Evolutionary conservation across 768 basidiomycete genomes (phyloP), one percentile per base, ranked within the genome.

Genomic region (Rhodotorula graminis): DNA sequence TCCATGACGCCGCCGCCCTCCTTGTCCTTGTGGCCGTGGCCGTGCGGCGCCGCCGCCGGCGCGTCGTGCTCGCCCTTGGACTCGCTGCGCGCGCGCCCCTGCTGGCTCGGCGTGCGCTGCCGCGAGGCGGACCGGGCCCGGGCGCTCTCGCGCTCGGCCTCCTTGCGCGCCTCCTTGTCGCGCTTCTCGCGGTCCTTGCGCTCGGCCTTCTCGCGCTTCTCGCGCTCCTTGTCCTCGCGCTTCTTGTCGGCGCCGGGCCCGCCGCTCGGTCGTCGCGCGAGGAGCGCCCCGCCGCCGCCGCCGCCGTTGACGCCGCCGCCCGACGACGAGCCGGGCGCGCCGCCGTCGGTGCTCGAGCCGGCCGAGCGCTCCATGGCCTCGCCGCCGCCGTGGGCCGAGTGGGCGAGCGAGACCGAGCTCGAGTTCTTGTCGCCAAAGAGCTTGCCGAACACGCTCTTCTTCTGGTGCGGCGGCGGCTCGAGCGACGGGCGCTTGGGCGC

Each of bases 371-470:
- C 40, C n/a, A 46, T 46, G 29, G 53, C 58, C 19, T 52, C 31
- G 19, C 61, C 44, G 9, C 27, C 61, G 4, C 33, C 21, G 3
- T 37, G 37, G 37, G 40, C 12, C 27, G 40, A 10, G 18, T 11
- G 19, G 3, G 18, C 58, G 31, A 74, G 25, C 42, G 50, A 56
- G 19, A 53, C 59, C 14, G 52, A 42, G 33, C 59, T 62, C 15
- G 29, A 21, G 64, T 72, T 76, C 50, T 52, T 60, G 44, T 57
- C 55, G 14, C 63, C 75, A 25, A 76, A 76, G 2, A 76, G 52
- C 64, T 76, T 76, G 59, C 72, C 75, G 37, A 76, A 76, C 1
- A 76, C 68, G 18, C 69, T 71, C 65, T 73, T 76, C 61, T 76
- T 73, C 37, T 58, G 31, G 33, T 58, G 33, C 57, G 33, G 33